Evolutionary conservation across 1,284 basidiomycete species (phyloP).

Genomic region (Coriolopsis trogii): DNA sequence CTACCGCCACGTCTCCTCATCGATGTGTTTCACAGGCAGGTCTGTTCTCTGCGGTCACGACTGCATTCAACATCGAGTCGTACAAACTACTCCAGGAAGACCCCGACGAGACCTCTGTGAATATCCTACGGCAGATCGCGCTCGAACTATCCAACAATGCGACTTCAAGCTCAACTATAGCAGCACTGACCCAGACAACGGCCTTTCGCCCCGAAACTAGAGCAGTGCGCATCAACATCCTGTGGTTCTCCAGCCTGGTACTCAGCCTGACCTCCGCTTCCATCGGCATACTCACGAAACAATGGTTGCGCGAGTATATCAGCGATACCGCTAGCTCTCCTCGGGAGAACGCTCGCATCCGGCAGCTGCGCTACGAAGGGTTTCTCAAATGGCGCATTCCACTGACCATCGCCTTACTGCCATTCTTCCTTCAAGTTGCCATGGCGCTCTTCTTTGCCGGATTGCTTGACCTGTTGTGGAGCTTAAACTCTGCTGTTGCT

Average conservation of each 20-base stretch:
- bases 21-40: constrained; percentile 16
- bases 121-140: constrained; percentile 10
- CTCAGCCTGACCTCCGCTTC: constrained; percentile 28
- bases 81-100: constrained; percentile 27
- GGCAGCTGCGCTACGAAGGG: constrained; percentile 24
- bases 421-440: constrained; percentile 27
- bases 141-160: constrained; percentile 3
- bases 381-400: constrained; percentile 25
- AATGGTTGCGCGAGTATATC: constrained; percentile 29
- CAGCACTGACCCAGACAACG: not conserved
- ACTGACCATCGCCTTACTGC: constrained; percentile 24
- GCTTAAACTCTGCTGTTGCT: constrained; percentile 21
- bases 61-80: constrained; percentile 27
- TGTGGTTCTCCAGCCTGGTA: constrained; percentile 32
- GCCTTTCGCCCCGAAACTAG: constrained; percentile 2
- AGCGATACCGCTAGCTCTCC: constrained; percentile 17
- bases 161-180: not conserved
- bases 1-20: not conserved
- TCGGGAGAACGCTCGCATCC: constrained; percentile 24
- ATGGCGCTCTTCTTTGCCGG: constrained; percentile 29
- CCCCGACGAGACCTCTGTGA: constrained; percentile 10
- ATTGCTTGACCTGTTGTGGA: constrained; percentile 27
- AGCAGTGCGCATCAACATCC: constrained; percentile 23
- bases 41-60: constrained; percentile 30
- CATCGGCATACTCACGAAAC: constrained; percentile 28